Percentiles rank a stretch among this genome's conserved stretches.
phyloP scores from a whole-genome alignment of 768 basidiomycete genomes.

The Leucocoprinus leucothites region DNA sequence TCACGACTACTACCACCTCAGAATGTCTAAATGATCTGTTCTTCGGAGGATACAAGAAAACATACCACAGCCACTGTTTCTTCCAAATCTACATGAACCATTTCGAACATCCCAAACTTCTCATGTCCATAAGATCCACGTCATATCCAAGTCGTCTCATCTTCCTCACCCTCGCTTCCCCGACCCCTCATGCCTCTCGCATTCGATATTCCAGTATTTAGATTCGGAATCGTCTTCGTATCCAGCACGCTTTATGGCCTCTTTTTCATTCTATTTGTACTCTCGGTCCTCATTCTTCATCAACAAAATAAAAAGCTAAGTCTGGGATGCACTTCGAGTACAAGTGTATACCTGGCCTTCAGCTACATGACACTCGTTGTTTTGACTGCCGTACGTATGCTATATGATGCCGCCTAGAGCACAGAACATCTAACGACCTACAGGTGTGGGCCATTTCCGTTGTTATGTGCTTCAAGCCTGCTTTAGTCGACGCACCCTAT shows the following conservation, averaged over 20 bases:
- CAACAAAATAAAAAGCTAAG: background rate
- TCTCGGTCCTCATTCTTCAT: background rate
- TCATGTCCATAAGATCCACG: no score
- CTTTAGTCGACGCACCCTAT: background rate
- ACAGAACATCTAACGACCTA: background rate
- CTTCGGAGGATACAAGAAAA: no score
- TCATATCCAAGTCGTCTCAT: no score
- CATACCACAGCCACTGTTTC: no score
- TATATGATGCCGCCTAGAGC: no score
- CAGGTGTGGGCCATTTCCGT: background rate
- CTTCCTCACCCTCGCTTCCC: no score
- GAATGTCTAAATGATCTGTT: no score
- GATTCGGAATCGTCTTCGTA: background rate
- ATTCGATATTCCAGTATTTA: no score
- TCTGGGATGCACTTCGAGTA: background rate
- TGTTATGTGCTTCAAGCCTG: conserved; percentile 3
- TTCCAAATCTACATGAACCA: no score
- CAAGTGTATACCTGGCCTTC: conserved; percentile 1
- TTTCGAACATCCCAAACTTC: no score
- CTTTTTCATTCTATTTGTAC: conserved; percentile 2
- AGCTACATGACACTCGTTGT: background rate
- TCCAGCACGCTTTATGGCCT: background rate
- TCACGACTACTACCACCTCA: no score
- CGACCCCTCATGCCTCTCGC: no score
- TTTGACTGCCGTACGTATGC: background rate